Percentiles rank a stretch among this genome's conserved stretches.
Evolutionary conservation across 306 rosid species (phyloP).

Genomic region (Cucumis melo): DNA sequence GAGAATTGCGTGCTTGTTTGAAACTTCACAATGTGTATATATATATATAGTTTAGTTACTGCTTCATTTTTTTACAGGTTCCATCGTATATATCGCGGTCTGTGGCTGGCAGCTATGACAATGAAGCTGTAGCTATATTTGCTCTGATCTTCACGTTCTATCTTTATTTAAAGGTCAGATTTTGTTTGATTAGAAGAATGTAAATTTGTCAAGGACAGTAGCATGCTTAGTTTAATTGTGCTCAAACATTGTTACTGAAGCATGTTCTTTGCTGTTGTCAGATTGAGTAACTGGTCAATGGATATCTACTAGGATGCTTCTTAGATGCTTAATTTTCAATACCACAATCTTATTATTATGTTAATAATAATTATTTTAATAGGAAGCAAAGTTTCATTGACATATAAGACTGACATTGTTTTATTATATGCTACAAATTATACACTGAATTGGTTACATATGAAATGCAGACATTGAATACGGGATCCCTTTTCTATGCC

Average conservation of each 20-base stretch:
- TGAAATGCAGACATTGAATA: conserved; percentile 71
- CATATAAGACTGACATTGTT: neutral
- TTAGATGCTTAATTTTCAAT: neutral
- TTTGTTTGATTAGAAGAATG: neutral
- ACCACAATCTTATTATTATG: neutral
- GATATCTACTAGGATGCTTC: neutral
- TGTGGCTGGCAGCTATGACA: conserved; percentile 99
- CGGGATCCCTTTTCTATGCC: conserved; percentile 97
- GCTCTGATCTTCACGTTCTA: conserved; percentile 93
- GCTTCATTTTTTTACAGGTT: conserved; percentile 37
- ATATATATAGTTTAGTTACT: neutral
- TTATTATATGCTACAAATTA: neutral
- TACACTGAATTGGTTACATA: conserved; percentile 15
- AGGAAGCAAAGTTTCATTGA: neutral
- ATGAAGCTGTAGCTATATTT: conserved; percentile 99
- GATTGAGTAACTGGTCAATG: neutral
- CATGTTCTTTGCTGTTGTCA: neutral
- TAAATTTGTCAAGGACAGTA: neutral
- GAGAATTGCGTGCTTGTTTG: neutral
- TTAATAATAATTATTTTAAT: neutral
- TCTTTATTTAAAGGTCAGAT: conserved; percentile 86
- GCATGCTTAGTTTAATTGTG: conserved; percentile 3
- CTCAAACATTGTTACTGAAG: conserved; percentile 25
- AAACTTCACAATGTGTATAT: neutral
- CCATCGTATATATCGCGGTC: conserved; percentile 98